Base-by-base conservation (phyloP, 345 rosid species). In the Populus ilicifolia region DNA sequence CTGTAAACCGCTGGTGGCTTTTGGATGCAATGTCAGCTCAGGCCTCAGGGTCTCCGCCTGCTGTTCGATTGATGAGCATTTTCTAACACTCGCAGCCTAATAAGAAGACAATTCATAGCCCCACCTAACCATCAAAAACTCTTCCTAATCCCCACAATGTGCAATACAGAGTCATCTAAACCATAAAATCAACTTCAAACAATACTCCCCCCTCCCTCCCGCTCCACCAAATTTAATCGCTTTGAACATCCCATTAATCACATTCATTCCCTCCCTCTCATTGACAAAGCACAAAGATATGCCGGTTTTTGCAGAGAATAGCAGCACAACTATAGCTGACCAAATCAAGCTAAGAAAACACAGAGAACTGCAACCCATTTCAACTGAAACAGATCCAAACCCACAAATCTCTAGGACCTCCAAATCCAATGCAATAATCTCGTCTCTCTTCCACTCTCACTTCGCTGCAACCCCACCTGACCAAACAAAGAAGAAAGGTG, bases 341-440 rank as follows among this genome's bases (percentile, higher is more conserved):
- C 87, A 85, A 62, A 83, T 86, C 70, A 82, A 75, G 76, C 83
- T 67, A 72, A 89, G 92, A 76, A 79, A 81, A 81, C 90, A 86
- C 82, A 91, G 87, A 77, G 27, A 75, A 5, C 48, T 41, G 48
- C 73, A 79, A 61, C 64, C 36, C 63, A 69, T 46, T 74, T 73
- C 69, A 11, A 25, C 80, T 6, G 73, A 79, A 36, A 30, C 87
- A 75, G 89, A 90, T 80, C 89, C 88, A 79, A 74, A 35, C 80
- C 78, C 78, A 17, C 77, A 77, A 71, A 82, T 83, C 79, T 59
- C 86, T 73, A 83, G 75, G 84, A 70, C 83, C 43, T 80, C 80
- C 68, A 88, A 87, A 80, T 75, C 96, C 82, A 69, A 39, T 25
- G 56, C 75, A 59, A n/a, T 59, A 62, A 67, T 88, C 67, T 85